These are phyloP conservation scores for Sphaceloma murrayae DNA, from an alignment of 2,329 filamentous ascomycete genomes.

Conservation along the genomic window DNA sequence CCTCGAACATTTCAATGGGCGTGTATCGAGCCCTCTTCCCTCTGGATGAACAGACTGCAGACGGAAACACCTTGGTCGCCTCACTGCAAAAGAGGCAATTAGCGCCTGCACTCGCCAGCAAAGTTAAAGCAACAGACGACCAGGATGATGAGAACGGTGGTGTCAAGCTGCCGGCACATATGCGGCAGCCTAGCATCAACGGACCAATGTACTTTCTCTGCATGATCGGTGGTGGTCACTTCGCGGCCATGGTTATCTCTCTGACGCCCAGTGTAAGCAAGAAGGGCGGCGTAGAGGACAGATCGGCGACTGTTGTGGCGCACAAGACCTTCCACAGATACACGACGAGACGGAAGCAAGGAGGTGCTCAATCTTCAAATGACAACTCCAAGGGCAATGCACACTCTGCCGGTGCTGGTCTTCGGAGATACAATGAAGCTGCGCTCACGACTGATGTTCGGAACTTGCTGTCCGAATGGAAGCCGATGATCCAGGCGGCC, in stretches of 20 bases:
- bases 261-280: constrained; percentile 71
- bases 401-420: constrained; percentile 81
- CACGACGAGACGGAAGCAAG: constrained; percentile 90
- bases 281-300: constrained; percentile 61
- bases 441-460: constrained; percentile 84
- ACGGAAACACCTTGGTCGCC: constrained; percentile 65
- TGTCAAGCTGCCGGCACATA: constrained; percentile 40
- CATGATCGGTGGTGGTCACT: constrained; percentile 97
- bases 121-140: constrained; percentile 33
- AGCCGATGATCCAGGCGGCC: constrained; percentile 68
- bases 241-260: constrained; percentile 91
- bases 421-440: constrained; percentile 89
- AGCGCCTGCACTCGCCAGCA: too few species aligned
- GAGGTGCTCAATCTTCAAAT: constrained; percentile 87
- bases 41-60: constrained; percentile 57
- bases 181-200: constrained; percentile 45
- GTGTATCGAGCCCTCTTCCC: constrained; percentile 78
- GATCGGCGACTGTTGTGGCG: constrained; percentile 77
- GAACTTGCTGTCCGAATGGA: constrained; percentile 73
- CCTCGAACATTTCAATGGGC: constrained; percentile 70
- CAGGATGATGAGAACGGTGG: constrained; percentile 46
- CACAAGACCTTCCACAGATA: constrained; percentile 98
- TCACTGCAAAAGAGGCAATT: constrained; percentile 39
- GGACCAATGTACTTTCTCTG: constrained; percentile 88
- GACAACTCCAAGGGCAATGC: constrained; percentile 90